Evolutionary conservation across 805 yeast species (phyloP), one percentile per base, ranked within the genome.

Genomic region (Wickerhamiella lipophila): DNA sequence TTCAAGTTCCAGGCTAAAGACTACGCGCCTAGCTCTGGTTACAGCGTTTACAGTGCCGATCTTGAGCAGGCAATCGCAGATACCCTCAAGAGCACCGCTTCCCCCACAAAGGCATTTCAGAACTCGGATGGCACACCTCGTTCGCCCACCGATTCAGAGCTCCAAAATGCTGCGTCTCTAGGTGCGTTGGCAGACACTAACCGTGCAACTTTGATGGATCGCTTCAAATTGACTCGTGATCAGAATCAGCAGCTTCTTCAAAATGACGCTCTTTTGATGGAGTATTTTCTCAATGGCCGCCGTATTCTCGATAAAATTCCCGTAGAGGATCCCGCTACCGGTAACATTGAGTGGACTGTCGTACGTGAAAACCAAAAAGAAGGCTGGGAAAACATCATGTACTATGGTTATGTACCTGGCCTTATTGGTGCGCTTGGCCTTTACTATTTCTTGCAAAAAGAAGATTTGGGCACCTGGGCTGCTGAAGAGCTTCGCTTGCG

Each of bases 331-430:
- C 78, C 81, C 39, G 69, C 77, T 35, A 79, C 84, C 15, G 94
- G 94, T 32, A 81, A 78, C 58, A 74, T 83, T 58, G 77, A 78
- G 59, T 84, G 92, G 94, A 74, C 77, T 58, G 68, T 83, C 50
- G 78, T 85, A 42, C 73, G 92, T 53, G 86, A 78, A 61, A 76
- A 79, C 48, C 78, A 75, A 58, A 78, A 78, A 60, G 94, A 84
- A 68, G 94, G 94, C 44, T 84, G 94, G 94, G 94, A 85, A 62
- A 70, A 71, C 54, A 71, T 83, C 49, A 78, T 79, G 58, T 83
- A 79, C 67, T 80, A 74, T 64, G 68, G 79, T 49, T 81, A 81
- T 55, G 74, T 84, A 51, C 95, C 95, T 16, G 77, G 79, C 22
- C 69, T 81, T 60, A 68, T 76, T 44, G 68, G 78, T 54, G 66